phyloP scores from a whole-genome alignment of 345 rosid species.

The Viola odorata region DNA sequence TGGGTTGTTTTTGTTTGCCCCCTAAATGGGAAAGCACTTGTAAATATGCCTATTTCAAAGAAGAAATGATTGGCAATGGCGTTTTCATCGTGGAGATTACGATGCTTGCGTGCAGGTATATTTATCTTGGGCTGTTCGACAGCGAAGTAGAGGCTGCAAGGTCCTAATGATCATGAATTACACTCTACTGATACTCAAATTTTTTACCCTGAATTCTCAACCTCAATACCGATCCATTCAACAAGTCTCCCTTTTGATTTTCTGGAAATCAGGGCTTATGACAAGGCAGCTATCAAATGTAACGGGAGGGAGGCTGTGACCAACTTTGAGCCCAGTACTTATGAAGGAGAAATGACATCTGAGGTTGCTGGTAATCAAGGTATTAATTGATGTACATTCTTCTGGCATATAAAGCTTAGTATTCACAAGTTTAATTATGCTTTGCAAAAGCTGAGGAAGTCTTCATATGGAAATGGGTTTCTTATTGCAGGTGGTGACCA shows the following conservation, averaged over 20 bases:
- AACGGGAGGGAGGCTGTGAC: conserved; percentile 30
- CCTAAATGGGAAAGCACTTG: conserved; percentile 23
- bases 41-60: conserved; percentile 34
- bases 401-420: not conserved
- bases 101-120: conserved; percentile 96
- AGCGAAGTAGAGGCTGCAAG: conserved; percentile 99
- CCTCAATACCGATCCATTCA: conserved; percentile 40
- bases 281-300: conserved; percentile 78
- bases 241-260: conserved; percentile 53
- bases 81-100: conserved; percentile 60
- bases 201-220: conserved; percentile 45
- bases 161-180: conserved; percentile 70
- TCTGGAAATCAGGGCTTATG: conserved; percentile 87
- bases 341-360: conserved; percentile 51
- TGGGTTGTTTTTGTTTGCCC: conserved; percentile 16
- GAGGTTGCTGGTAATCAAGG: conserved; percentile 46
- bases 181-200: conserved; percentile 41
- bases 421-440: not conserved
- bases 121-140: conserved; percentile 98
- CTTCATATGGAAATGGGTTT: conserved; percentile 2
- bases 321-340: conserved; percentile 46
- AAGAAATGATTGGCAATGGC: conserved; percentile 42
- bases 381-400: conserved; percentile 16
- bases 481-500: conserved; percentile 31
- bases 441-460: not conserved